These are phyloP conservation scores for Hymenoscyphus linearis DNA, from an alignment of 2,329 filamentous ascomycete species.

Conservation along the genomic window DNA sequence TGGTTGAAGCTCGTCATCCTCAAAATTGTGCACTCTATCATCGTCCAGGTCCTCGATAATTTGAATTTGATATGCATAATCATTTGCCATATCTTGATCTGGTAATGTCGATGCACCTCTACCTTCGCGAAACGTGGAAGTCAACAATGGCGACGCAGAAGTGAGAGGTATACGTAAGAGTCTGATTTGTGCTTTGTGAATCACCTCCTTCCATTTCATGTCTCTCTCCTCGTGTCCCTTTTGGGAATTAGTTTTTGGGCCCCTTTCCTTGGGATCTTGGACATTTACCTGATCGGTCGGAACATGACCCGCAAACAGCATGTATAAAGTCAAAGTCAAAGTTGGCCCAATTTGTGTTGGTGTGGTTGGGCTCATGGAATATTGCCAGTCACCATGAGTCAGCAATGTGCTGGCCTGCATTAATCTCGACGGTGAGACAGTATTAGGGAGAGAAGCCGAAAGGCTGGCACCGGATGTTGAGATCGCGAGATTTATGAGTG, in stretches of 20 bases:
- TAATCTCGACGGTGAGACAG: conserved; percentile 83
- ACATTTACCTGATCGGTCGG: not conserved
- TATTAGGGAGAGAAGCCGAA: conserved; percentile 70
- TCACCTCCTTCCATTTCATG: conserved; percentile 88
- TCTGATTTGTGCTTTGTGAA: conserved; percentile 85
- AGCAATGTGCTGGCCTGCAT: conserved; percentile 90
- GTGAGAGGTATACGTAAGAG: conserved; percentile 40
- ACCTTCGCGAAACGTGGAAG: conserved; percentile 32
- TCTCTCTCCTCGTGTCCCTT: conserved; percentile 21
- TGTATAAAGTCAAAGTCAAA: conserved; percentile 85
- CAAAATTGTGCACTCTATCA: conserved; percentile 60
- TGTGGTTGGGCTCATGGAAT: conserved; percentile 55
- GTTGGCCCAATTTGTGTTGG: conserved; percentile 80
- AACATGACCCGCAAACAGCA: conserved; percentile 83
- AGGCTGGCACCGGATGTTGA: conserved; percentile 87
- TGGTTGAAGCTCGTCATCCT: conserved; percentile 49
- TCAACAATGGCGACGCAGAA: conserved; percentile 6
- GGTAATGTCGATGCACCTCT: conserved; percentile 30
- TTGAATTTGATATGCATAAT: conserved; percentile 65
- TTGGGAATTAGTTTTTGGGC: not conserved
- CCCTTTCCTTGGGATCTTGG: not conserved
- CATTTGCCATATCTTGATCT: conserved; percentile 33
- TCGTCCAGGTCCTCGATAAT: conserved; percentile 69
- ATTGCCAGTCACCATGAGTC: conserved; percentile 80
- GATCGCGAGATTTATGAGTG: conserved; percentile 87